A percentile compares a stretch with the other conserved stretches of the same genome.
phyloP scores from a whole-genome alignment of 495 filamentous ascomycete species.

The Hypoxylon subgilvum region DNA sequence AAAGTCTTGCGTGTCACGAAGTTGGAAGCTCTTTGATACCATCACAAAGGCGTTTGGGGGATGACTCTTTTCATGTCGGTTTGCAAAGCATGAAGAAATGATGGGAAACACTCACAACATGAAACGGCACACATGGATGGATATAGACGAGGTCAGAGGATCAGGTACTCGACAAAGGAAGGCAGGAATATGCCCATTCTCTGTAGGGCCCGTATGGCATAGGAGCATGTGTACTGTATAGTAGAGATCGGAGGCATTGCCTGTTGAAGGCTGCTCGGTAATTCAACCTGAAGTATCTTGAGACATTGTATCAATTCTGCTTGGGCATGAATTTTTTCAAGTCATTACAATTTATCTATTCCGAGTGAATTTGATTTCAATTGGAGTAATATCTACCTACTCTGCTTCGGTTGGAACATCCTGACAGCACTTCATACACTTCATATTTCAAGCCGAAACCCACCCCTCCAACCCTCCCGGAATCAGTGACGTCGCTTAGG shows the following conservation, averaged over 20 bases:
- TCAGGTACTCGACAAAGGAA: background rate
- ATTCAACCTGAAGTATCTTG: background rate
- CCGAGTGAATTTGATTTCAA: background rate
- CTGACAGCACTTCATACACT: too few relatives aligned
- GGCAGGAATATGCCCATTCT: background rate
- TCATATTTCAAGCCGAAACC: too few relatives aligned
- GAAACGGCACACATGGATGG: too few relatives aligned
- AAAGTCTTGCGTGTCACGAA: conserved; percentile 19
- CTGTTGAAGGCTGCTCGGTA: background rate
- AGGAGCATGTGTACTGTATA: conserved; percentile 25
- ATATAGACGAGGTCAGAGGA: conserved; percentile 24
- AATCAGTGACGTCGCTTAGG: conserved; percentile 1
- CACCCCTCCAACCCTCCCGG: too few relatives aligned
- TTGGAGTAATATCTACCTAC: too few relatives aligned
- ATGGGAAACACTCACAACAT: conserved; percentile 7
- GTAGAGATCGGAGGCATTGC: conserved; percentile 15
- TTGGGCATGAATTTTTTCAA: background rate
- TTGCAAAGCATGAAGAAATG: conserved; percentile 28
- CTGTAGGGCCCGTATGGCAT: conserved; percentile 4
- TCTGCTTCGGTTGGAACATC: too few relatives aligned
- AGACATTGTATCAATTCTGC: conserved; percentile 9
- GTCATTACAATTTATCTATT: background rate
- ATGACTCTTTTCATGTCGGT: conserved; percentile 11
- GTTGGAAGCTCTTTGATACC: conserved; percentile 39
- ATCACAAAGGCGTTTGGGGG: conserved; percentile 41